Percentiles rank a stretch among this genome's conserved stretches.
phyloP scores from a whole-genome alignment of 257 asterid genomes.

The Catharanthus roseus region DNA sequence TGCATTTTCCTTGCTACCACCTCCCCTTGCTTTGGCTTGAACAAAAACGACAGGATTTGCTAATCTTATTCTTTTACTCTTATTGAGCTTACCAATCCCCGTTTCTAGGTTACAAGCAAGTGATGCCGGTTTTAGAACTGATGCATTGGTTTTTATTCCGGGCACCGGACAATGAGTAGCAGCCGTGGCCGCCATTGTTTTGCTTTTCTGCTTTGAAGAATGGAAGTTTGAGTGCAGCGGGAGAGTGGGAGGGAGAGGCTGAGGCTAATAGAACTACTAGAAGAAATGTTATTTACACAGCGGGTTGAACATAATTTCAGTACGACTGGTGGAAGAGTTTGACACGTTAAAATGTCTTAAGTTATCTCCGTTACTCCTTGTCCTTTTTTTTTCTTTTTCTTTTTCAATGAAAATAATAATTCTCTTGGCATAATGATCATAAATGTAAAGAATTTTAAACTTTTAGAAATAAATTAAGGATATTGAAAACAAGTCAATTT shows the following conservation, averaged over 20 bases:
- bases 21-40: slow-evolving; percentile 24
- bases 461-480: no score
- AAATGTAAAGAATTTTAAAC: no score
- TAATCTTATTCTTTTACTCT: neutral
- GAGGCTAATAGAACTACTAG: neutral
- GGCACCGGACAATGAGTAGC: slow-evolving; percentile 28
- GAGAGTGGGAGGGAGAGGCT: neutral
- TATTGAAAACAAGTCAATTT: no score
- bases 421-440: no score
- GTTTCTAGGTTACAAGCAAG: neutral
- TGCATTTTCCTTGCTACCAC: slow-evolving; percentile 32
- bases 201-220: neutral
- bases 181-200: slow-evolving; percentile 32
- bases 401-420: no score
- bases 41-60: slow-evolving; percentile 15
- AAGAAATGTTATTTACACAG: neutral
- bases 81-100: neutral
- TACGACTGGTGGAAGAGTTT: neutral
- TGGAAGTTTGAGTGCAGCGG: neutral
- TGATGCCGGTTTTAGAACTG: slow-evolving; percentile 18
- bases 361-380: no score
- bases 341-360: neutral
- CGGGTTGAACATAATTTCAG: neutral
- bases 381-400: no score
- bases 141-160: slow-evolving; percentile 28